Evolutionary conservation across 371 early-diverging fungal species (phyloP), one percentile per base, ranked within the genome.

Genomic region (Haplosporangium sp.): DNA sequence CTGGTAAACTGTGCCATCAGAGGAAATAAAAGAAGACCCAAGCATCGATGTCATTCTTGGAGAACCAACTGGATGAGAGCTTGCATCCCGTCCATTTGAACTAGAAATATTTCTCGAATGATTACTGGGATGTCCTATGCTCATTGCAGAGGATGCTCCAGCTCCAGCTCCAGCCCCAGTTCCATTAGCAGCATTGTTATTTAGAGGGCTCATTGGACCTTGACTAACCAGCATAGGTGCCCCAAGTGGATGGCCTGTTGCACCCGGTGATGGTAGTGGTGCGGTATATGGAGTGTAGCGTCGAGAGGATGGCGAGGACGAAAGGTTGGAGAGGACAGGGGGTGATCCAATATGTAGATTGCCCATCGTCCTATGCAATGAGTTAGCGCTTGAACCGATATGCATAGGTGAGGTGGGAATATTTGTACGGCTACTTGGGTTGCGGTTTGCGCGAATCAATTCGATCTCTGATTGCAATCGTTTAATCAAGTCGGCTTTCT

Each of bases 401-500:
- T 74, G 77, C 39, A 74, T 59, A 9, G 77, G 76, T n/a, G 65
- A 20, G 1, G 81, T 39, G 4, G 53, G 62, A 15, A 55, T 53
- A 53, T n/a, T 63, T 7, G 59, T 10, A 10, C 68, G 61, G n/a
- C 60, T 57, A 10, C 65, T 52, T 34, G 67, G 39, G 38, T 73
- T 75, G 39, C 84, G 76, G 37, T 71, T 84, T 47, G 77, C 58
- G 62, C 85, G 85, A 38, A 88, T 81, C 44, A 81, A 27, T 42
- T 84, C 84, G 10, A 86, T 83, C 83, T 91, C 90, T 37, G 83
- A 84, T 66, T 87, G 84, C 4, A 93, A 69, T 15, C 93, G 77
- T 75, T 90, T 88, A 42, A 90, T 76, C 37, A 92, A 67, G 3
- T 91, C 78, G 0, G 91, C 92, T 70, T 94, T 94, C 75, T 92